Evolutionary conservation across 495 filamentous ascomycete species (phyloP).

Genomic region (Penicillium mononematosum): DNA sequence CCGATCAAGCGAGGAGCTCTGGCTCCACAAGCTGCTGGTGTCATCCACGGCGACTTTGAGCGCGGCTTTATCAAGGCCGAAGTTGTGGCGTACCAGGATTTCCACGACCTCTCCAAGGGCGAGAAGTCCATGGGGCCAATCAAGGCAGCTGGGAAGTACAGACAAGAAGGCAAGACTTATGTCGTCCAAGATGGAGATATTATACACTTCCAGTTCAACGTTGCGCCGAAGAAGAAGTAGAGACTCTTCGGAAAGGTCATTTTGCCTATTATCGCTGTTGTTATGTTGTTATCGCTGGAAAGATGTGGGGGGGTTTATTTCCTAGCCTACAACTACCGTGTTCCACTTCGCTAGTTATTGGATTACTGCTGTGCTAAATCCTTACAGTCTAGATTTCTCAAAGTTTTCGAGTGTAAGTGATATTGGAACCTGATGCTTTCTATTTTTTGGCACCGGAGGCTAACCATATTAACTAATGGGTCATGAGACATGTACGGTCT

Average conservation of each 20-base stretch:
- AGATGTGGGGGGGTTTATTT: not conserved
- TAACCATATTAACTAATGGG: too few species aligned
- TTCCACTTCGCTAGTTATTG: too few species aligned
- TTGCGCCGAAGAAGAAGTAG: conserved; percentile 3
- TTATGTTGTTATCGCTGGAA: not conserved
- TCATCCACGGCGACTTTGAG: not conserved
- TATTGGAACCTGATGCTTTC: too few species aligned
- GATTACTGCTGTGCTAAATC: too few species aligned
- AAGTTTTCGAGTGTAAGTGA: too few species aligned
- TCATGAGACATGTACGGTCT: too few species aligned
- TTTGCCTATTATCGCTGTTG: not conserved
- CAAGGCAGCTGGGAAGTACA: conserved; percentile 2
- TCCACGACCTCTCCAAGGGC: conserved; percentile 1
- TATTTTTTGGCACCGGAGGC: too few species aligned
- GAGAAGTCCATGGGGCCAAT: conserved; percentile 5
- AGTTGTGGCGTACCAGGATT: conserved; percentile 2
- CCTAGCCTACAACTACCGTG: too few species aligned
- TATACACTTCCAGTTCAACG: conserved; percentile 1
- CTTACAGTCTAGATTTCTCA: too few species aligned
- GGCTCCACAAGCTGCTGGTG: conserved; percentile 2
- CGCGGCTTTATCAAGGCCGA: conserved; percentile 3
- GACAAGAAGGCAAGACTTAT: not conserved
- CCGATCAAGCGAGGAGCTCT: not conserved
- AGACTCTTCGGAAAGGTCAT: not conserved
- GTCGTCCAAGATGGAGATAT: not conserved